Conservation (phyloP, 345 rosid genomes). For the Hirschfeldia incana region DNA sequence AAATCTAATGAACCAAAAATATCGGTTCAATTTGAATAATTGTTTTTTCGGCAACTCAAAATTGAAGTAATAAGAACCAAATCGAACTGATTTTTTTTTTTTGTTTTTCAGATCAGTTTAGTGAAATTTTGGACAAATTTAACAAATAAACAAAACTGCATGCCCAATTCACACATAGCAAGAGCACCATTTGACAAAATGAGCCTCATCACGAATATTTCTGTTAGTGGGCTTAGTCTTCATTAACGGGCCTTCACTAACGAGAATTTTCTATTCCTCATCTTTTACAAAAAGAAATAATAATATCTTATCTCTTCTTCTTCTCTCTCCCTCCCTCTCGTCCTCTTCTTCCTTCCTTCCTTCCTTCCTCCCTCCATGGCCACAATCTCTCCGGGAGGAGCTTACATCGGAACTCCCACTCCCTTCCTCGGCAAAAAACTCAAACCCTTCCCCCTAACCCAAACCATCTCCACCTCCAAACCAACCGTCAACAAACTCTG, state of each 20-base stretch:
- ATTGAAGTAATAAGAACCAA: too few species aligned
- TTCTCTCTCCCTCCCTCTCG: background rate
- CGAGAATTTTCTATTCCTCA: background rate
- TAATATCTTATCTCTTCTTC: background rate
- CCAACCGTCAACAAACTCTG: conserved; percentile 33
- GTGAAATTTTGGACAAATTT: too few species aligned
- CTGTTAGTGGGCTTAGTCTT: background rate
- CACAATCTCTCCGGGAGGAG: conserved; percentile 58
- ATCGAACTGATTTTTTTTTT: too few species aligned
- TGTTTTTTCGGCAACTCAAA: too few species aligned
- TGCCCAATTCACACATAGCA: too few species aligned
- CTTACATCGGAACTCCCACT: conserved; percentile 46
- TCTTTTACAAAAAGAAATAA: background rate
- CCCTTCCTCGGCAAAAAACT: conserved; percentile 71
- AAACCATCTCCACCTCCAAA: conserved; percentile 36
- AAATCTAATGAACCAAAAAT: too few species aligned
- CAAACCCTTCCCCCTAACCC: conserved; percentile 33
- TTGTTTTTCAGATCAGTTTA: too few species aligned
- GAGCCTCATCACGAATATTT: background rate
- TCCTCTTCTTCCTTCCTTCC: background rate
- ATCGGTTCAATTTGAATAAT: too few species aligned
- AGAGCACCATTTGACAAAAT: background rate
- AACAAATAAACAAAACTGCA: too few species aligned
- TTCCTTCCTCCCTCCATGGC: conserved; percentile 49
- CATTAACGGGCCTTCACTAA: background rate